Base-by-base conservation (phyloP, 2,329 filamentous ascomycete species). In the Saccharata proteae region DNA sequence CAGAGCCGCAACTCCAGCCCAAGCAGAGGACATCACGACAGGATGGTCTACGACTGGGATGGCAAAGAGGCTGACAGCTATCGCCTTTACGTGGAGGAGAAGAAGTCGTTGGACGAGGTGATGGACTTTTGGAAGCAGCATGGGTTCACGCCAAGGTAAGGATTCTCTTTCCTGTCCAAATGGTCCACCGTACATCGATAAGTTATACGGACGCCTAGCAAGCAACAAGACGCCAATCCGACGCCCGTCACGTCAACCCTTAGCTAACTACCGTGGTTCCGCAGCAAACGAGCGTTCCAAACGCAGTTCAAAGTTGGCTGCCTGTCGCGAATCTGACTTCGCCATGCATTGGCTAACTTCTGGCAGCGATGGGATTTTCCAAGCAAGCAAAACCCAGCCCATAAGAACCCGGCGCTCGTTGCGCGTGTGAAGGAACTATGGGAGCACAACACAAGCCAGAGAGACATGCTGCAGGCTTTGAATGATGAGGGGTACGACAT, bases 81-180 rank as follows among this genome's bases (percentile, higher is more conserved):
- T 52, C 69, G 72, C 42, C 69, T 90, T 47, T 90, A 85, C 46
- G 81, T 88, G 43, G 71, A 76, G 37, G 78, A 90, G 57, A 74
- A 74, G 43, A 77, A 71, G 58, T 71, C 74, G 23, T 59, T 86
- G 35, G 74, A 80, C 45, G 75, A 86, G 42, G 78, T 90, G 24
- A 79, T 82, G 63, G 66, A 75, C 16, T 74, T 76, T 47, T 77
- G 49, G 47, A 72, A 65, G 40, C 61, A 61, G 35, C 64, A 78
- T 59, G 66, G 71, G 38, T 84, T 85, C 54, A 64, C 71, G 17
- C 80, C 81, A 14, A 80, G 76, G 77, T 80, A 62, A 21, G 16
- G 24, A 24, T 20, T 30, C 19, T 36, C 18, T 32, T 21, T 26
- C 27, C 30, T 24, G 21, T 27, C 15, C 14, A 25, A 23, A 23